These are phyloP conservation scores for Ramaria sp. DNA, from an alignment of 768 basidiomycete species.

Conservation along the genomic window DNA sequence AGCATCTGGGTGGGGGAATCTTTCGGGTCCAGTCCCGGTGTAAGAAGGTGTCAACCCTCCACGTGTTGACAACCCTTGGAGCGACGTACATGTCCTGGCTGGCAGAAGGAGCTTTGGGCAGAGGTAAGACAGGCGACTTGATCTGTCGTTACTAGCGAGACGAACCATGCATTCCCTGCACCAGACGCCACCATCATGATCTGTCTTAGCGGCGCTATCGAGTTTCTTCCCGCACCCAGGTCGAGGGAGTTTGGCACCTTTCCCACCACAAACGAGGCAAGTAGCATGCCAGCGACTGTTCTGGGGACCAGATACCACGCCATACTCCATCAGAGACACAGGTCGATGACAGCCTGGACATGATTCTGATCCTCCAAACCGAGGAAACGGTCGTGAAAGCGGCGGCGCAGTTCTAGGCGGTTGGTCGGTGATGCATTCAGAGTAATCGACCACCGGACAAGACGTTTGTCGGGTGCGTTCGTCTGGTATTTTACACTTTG, in stretches of 20 bases:
- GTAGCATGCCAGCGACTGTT: slow-evolving; percentile 70
- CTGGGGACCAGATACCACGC: slow-evolving; percentile 77
- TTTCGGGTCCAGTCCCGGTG: slow-evolving; percentile 29
- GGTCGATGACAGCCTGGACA: slow-evolving; percentile 69
- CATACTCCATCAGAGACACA: slow-evolving; percentile 76
- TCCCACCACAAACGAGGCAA: slow-evolving; percentile 77
- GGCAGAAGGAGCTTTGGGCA: slow-evolving; percentile 44
- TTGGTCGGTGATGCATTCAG: slow-evolving; percentile 30
- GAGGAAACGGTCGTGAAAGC: slow-evolving; percentile 27
- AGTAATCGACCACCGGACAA: slow-evolving; percentile 11
- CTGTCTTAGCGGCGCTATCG: slow-evolving; percentile 73
- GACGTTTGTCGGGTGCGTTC: neutral
- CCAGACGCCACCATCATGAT: slow-evolving; percentile 61
- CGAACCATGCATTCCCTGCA: slow-evolving; percentile 73
- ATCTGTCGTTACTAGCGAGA: slow-evolving; percentile 1
- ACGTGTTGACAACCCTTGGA: slow-evolving; percentile 42
- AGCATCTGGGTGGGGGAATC: neutral
- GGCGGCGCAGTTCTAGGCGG: slow-evolving; percentile 28
- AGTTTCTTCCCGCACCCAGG: slow-evolving; percentile 77
- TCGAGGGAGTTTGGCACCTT: slow-evolving; percentile 30
- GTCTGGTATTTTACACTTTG: neutral
- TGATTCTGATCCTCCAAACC: slow-evolving; percentile 46
- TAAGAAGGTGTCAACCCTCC: slow-evolving; percentile 35
- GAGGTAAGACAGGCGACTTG: too few species aligned
- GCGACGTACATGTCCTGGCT: slow-evolving; percentile 25